Conservation (phyloP, 106 monocot species). For the Dendrobium huoshanense region DNA sequence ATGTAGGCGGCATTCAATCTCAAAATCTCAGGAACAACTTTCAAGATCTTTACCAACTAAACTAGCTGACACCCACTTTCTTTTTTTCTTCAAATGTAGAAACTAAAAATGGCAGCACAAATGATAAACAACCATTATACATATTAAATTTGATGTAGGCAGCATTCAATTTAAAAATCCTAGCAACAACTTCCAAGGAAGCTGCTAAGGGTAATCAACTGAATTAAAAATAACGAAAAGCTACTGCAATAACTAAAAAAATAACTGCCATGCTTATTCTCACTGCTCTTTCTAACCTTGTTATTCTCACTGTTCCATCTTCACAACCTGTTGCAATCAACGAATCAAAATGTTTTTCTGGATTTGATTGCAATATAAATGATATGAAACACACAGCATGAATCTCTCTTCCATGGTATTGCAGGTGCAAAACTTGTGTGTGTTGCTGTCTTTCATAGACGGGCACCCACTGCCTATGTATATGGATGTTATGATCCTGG, state of each 20-base stretch:
- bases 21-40: too few relatives aligned
- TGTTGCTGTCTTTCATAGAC: constrained; percentile 32
- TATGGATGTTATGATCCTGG: constrained; percentile 74
- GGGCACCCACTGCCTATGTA: constrained; percentile 56
- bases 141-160: neutral
- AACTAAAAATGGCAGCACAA: neutral
- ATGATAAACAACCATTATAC: neutral
- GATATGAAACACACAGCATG: constrained; percentile 74
- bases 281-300: constrained; percentile 41
- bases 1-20: too few relatives aligned
- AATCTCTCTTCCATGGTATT: constrained; percentile 95
- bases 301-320: constrained; percentile 91
- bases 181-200: neutral
- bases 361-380: constrained; percentile 14
- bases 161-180: too few relatives aligned
- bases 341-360: neutral
- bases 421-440: constrained; percentile 62
- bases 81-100: neutral
- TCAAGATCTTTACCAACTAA: too few relatives aligned
- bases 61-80: neutral
- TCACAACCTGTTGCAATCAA: constrained; percentile 95
- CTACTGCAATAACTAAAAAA: neutral
- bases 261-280: neutral
- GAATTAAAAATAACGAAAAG: neutral
- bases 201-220: neutral